Percentiles rank a stretch among this genome's conserved stretches.
Evolutionary conservation across 352 stramenopile genomes (phyloP).

Genomic region (Phytophthora litchii): DNA sequence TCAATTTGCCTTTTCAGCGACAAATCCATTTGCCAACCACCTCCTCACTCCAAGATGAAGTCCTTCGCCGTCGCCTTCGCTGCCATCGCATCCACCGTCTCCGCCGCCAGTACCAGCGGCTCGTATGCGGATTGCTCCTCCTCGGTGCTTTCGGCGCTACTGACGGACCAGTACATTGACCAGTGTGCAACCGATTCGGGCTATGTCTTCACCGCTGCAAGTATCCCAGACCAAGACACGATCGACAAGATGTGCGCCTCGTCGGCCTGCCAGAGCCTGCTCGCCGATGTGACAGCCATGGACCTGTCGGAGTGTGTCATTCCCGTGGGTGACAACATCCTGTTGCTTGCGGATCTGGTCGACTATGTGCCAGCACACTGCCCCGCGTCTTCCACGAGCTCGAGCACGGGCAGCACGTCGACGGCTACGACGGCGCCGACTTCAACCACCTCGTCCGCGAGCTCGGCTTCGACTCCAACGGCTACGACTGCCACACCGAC

Average conservation of each 20-base stretch:
- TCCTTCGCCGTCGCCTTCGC: conserved; percentile 27
- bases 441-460: conserved; percentile 11
- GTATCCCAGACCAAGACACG: conserved; percentile 20
- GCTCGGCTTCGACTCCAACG: conserved; percentile 14
- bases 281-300: conserved; percentile 22
- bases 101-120: conserved; percentile 17
- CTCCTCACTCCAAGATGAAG: conserved; percentile 30
- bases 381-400: conserved; percentile 23
- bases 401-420: conserved; percentile 29
- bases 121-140: conserved; percentile 33
- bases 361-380: conserved; percentile 30
- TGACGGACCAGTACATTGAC: conserved; percentile 35
- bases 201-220: conserved; percentile 35
- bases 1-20: conserved; percentile 44
- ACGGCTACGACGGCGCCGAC: conserved; percentile 22
- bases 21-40: conserved; percentile 30
- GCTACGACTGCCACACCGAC: conserved; percentile 11
- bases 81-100: conserved; percentile 21
- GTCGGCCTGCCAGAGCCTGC: conserved; percentile 25
- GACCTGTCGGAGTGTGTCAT: conserved; percentile 35
- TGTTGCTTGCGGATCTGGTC: conserved; percentile 31
- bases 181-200: conserved; percentile 33
- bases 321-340: conserved; percentile 35
- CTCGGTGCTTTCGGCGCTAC: conserved; percentile 20
- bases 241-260: conserved; percentile 33